These are phyloP conservation scores for Salvia rosmarinus DNA, from an alignment of 257 asterid species.

Conservation along the genomic window DNA sequence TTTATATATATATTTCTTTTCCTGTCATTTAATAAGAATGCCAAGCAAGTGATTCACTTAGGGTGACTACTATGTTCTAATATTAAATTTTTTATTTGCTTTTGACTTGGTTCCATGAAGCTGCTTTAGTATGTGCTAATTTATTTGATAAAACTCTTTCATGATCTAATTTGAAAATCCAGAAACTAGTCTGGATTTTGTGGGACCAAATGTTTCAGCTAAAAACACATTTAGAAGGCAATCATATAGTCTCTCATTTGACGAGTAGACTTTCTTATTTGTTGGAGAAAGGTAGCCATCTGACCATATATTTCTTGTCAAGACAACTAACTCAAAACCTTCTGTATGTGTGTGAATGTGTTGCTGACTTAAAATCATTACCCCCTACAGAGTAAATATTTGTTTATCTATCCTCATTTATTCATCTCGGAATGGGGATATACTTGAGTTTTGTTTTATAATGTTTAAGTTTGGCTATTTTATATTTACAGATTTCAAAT, in stretches of 20 bases:
- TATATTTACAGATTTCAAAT: conserved; percentile 65
- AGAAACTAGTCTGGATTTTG: no score
- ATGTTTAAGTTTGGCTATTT: conserved; percentile 17
- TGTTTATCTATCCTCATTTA: background rate
- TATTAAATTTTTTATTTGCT: no score
- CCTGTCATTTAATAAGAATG: no score
- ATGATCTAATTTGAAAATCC: no score
- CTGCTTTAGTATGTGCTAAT: no score
- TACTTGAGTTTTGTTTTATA: conserved; percentile 16
- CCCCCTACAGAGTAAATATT: background rate
- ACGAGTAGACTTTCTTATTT: conserved; percentile 1
- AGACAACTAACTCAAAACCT: background rate
- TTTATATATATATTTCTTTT: no score
- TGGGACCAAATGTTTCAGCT: no score
- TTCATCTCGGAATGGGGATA: conserved; percentile 8
- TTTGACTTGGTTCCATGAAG: no score
- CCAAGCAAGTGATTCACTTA: no score
- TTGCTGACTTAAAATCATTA: conserved; percentile 6
- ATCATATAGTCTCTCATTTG: conserved; percentile 2
- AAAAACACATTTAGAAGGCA: no score
- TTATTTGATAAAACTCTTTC: no score
- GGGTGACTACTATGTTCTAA: no score
- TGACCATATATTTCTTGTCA: conserved; percentile 12
- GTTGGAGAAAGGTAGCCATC: background rate
- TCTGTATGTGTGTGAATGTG: background rate